Conservation (phyloP, 257 asterid species). For the Forsythia viridissima region DNA sequence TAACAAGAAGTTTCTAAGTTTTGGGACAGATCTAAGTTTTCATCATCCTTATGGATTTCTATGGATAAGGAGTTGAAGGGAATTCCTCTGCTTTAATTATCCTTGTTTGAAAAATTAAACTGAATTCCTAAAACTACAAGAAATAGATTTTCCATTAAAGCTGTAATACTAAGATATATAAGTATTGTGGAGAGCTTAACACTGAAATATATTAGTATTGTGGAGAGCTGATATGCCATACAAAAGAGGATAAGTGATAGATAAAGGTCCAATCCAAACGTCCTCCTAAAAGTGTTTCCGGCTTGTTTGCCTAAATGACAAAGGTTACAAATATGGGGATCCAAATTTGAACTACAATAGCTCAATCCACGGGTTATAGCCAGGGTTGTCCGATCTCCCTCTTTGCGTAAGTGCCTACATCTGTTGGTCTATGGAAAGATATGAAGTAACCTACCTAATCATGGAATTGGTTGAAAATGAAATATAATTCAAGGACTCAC, state of each 20-base stretch:
- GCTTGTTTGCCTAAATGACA: too few species aligned
- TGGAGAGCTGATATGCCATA: background rate
- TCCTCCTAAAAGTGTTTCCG: background rate
- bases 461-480: background rate
- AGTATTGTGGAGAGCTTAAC: background rate
- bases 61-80: background rate
- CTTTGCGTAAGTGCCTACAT: background rate
- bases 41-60: background rate
- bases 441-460: background rate
- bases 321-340: too few species aligned
- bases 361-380: background rate
- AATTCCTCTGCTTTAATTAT: background rate
- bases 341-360: too few species aligned
- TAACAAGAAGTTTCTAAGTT: background rate
- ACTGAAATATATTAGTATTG: background rate
- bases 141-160: background rate
- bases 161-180: background rate
- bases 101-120: background rate
- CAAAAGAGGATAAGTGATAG: background rate
- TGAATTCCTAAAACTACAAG: background rate
- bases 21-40: background rate
- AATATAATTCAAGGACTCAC: background rate
- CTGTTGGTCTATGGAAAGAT: background rate
- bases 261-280: background rate
- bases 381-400: background rate